Evolutionary conservation across 148 eudicot species (phyloP).

Genomic region (Gaultheria prostrata): DNA sequence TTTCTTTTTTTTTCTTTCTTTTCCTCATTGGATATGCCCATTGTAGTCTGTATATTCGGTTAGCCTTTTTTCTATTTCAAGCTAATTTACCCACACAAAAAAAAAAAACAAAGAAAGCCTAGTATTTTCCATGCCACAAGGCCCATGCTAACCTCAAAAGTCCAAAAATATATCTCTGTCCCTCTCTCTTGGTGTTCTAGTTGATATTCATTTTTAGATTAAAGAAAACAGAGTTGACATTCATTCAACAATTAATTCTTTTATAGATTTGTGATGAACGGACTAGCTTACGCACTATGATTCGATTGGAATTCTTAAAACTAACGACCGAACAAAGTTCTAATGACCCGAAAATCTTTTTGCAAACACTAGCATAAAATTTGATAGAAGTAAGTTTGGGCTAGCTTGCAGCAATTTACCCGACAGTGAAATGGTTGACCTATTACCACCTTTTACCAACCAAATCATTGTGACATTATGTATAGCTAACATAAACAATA

Average conservation of each 20-base stretch:
- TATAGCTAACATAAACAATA: neutral
- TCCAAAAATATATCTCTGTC: conserved; percentile 4
- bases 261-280: neutral
- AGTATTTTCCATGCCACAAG: conserved; percentile 1
- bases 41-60: no score
- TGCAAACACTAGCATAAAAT: neutral
- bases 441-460: neutral
- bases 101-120: neutral
- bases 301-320: neutral
- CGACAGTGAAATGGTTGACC: neutral
- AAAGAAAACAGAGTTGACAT: neutral
- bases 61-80: no score
- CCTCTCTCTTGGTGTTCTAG: neutral
- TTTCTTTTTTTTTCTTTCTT: no score
- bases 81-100: no score
- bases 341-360: neutral
- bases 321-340: neutral
- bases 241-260: neutral
- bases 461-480: neutral
- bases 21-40: no score
- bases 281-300: neutral
- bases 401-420: neutral
- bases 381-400: neutral
- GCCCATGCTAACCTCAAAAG: conserved; percentile 25
- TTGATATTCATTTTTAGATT: neutral